phyloP scores from a whole-genome alignment of 1,284 basidiomycete species.

The Ustilago xerochloae region DNA sequence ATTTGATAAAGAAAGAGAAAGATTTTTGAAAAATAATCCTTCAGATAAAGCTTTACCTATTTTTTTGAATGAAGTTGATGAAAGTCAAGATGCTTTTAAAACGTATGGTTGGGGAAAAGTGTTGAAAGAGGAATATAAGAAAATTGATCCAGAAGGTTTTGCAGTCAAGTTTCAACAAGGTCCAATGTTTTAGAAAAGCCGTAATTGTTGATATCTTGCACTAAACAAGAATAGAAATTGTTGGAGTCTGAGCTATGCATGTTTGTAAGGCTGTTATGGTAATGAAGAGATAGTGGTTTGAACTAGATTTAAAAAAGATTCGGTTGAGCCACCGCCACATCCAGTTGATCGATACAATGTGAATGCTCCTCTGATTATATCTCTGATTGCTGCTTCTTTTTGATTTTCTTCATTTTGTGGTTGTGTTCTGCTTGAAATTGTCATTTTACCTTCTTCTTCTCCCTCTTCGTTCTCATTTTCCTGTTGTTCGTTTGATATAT shows the following conservation, averaged over 20 bases:
- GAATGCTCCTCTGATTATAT: slow-evolving; percentile 30
- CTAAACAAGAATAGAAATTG: not conserved
- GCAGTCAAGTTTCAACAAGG: slow-evolving; percentile 24
- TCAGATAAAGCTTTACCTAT: slow-evolving; percentile 28
- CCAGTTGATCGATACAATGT: slow-evolving; percentile 8
- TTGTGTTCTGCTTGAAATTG: not conserved
- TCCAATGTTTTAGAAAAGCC: slow-evolving; percentile 10
- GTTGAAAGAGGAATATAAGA: slow-evolving; percentile 26
- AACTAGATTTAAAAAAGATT: slow-evolving; percentile 21
- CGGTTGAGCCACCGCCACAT: not conserved
- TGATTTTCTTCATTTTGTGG: not conserved
- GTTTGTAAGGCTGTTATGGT: not conserved
- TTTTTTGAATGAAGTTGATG: slow-evolving; percentile 53
- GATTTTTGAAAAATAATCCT: slow-evolving; percentile 16
- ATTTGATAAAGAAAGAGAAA: slow-evolving; percentile 8
- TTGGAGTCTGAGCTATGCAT: not conserved
- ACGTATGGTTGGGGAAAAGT: slow-evolving; percentile 33
- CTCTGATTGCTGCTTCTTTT: slow-evolving; percentile 24
- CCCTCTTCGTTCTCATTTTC: not conserved
- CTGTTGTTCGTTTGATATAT: too few species aligned
- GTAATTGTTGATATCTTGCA: too few species aligned
- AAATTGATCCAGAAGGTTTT: slow-evolving; percentile 34
- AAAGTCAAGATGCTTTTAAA: slow-evolving; percentile 26
- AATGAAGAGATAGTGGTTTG: slow-evolving; percentile 3
- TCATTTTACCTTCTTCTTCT: not conserved